A percentile compares a stretch with the other conserved stretches of the same genome.
Evolutionary conservation across 2,329 filamentous ascomycete genomes (phyloP).

Genomic region (Claviceps lovelessii): DNA sequence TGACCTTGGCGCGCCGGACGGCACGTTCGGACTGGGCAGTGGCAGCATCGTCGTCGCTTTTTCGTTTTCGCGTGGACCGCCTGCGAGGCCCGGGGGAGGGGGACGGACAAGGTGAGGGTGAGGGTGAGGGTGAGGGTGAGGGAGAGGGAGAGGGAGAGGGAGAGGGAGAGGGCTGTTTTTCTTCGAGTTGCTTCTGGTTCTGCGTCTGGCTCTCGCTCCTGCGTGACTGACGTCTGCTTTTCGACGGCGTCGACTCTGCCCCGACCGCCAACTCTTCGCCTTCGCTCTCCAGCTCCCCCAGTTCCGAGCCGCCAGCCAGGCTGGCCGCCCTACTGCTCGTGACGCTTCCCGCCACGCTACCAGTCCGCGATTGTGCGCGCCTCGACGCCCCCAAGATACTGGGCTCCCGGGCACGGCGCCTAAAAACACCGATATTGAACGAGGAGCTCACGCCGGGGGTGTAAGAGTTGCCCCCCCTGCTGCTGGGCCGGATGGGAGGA

Average conservation of each 20-base stretch:
- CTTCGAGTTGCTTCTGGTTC: conserved; percentile 4
- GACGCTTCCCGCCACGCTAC: conserved; percentile 2
- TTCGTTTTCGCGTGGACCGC: conserved; percentile 37
- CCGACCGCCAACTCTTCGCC: conserved; percentile 41
- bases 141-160: background rate
- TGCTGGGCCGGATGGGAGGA: conserved; percentile 38
- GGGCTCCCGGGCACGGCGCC: conserved; percentile 41
- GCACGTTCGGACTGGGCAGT: conserved; percentile 26
- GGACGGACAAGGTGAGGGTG: background rate
- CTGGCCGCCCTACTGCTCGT: conserved; percentile 9
- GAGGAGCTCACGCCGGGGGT: conserved; percentile 35
- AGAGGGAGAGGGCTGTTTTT: conserved; percentile 8
- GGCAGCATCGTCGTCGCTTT: conserved; percentile 31
- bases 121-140: background rate
- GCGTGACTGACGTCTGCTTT: conserved; percentile 25
- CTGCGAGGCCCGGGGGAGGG: conserved; percentile 4
- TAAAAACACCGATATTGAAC: conserved; percentile 44
- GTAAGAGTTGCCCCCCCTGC: conserved; percentile 31
- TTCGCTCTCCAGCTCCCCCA: conserved; percentile 23
- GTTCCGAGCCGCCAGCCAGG: conserved; percentile 18
- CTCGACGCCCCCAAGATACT: conserved; percentile 44
- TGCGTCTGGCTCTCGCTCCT: conserved; percentile 12
- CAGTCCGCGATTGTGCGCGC: conserved; percentile 23
- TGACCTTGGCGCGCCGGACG: conserved; percentile 23
- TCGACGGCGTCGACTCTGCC: conserved; percentile 53